Percentiles rank a stretch among this genome's conserved stretches.
These are phyloP conservation scores for Mucor lusitanicus DNA, from an alignment of 371 early-diverging fungal species.

Conservation along the genomic window DNA sequence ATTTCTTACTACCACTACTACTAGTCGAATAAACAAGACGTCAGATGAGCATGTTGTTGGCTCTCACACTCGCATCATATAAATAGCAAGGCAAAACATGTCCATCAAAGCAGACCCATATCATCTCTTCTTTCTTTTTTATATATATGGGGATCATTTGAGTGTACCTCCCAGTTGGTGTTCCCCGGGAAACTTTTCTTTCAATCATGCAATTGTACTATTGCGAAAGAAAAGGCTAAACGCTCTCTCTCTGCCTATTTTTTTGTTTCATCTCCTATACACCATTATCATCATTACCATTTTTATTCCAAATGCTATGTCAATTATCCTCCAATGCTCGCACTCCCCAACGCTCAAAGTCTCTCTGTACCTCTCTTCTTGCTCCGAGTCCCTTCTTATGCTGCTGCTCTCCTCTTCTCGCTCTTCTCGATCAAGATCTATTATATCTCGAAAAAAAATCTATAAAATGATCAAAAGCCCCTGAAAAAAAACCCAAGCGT, in stretches of 20 bases:
- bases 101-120: not conserved
- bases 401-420: not conserved
- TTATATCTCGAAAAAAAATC: not conserved
- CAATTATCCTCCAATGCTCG: not conserved
- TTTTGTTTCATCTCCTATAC: not conserved
- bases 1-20: too few relatives aligned
- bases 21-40: not conserved
- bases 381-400: not conserved
- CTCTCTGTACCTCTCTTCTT: not conserved
- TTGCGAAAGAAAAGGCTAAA: conserved; percentile 3
- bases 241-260: not conserved
- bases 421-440: not conserved
- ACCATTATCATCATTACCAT: not conserved
- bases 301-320: not conserved
- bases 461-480: not conserved
- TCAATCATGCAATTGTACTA: not conserved
- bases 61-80: not conserved
- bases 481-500: not conserved
- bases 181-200: conserved; percentile 14
- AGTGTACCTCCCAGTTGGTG: conserved; percentile 20
- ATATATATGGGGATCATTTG: conserved; percentile 11
- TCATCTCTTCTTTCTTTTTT: not conserved
- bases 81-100: not conserved
- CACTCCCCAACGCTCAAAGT: not conserved
- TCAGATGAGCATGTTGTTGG: not conserved